Evolutionary conservation across 108 stramenopile species (phyloP).

Genomic region (Seminavis robusta): DNA sequence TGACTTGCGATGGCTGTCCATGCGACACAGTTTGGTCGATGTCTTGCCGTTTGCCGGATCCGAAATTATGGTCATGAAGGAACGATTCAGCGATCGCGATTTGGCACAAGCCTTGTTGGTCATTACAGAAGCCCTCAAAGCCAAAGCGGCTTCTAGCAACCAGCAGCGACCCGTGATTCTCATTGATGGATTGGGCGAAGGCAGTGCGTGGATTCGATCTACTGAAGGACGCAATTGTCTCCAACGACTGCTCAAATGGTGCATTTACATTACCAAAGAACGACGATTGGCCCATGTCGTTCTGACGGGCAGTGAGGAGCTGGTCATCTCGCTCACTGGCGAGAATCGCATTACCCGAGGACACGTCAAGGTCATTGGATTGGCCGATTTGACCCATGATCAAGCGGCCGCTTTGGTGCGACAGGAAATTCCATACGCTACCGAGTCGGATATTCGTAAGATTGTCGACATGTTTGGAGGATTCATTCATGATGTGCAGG

Average conservation of each 20-base stretch:
- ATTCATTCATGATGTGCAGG: slow-evolving; percentile 16
- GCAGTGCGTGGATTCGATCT: slow-evolving; percentile 5
- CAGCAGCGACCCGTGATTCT: slow-evolving; percentile 11
- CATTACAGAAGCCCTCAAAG: slow-evolving; percentile 9
- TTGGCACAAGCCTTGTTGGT: slow-evolving; percentile 13
- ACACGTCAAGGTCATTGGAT: slow-evolving; percentile 13
- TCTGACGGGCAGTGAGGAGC: slow-evolving; percentile 17
- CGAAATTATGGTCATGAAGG: slow-evolving; percentile 24
- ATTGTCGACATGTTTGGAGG: slow-evolving; percentile 10
- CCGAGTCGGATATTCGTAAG: slow-evolving; percentile 4
- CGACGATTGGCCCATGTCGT: slow-evolving; percentile 15
- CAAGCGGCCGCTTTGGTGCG: not conserved
- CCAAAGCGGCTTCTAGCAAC: too few relatives aligned
- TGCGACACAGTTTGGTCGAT: slow-evolving; percentile 13
- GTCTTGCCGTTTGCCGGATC: slow-evolving; percentile 20
- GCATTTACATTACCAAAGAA: slow-evolving; percentile 15
- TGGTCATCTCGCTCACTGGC: slow-evolving; percentile 15
- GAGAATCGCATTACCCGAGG: slow-evolving; percentile 17
- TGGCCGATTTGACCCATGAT: not conserved
- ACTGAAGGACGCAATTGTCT: slow-evolving; percentile 2
- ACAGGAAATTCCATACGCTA: slow-evolving; percentile 10
- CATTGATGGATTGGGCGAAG: slow-evolving; percentile 20
- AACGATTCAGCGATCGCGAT: slow-evolving; percentile 16
- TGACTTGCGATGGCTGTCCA: slow-evolving; percentile 4
- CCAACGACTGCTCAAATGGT: slow-evolving; percentile 14